A percentile compares a stretch with the other conserved stretches of the same genome.
These are phyloP conservation scores for Gaeumannomyces tritici DNA, from an alignment of 2,329 filamentous ascomycete genomes.

Conservation along the genomic window DNA sequence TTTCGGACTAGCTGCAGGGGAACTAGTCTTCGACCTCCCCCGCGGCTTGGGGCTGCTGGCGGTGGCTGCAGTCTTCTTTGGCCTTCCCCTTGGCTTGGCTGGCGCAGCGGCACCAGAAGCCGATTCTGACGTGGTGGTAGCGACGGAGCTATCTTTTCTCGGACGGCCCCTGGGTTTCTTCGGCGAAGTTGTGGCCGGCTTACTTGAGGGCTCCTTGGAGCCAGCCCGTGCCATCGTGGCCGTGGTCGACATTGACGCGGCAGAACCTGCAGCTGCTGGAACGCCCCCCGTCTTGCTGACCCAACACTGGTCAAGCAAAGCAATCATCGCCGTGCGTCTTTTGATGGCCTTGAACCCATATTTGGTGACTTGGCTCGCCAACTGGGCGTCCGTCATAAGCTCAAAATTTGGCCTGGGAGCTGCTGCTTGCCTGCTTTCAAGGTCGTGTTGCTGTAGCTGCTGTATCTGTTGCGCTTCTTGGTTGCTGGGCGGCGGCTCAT, in stretches of 20 bases:
- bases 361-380: slow-evolving; percentile 49
- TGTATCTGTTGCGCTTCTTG: slow-evolving; percentile 15
- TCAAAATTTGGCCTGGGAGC: slow-evolving; percentile 44
- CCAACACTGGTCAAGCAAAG: slow-evolving; percentile 63
- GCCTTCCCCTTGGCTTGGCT: slow-evolving; percentile 14
- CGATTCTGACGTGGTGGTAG: not conserved
- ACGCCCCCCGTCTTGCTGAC: slow-evolving; percentile 36
- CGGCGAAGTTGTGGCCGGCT: slow-evolving; percentile 12
- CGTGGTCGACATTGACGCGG: slow-evolving; percentile 11
- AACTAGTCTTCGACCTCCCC: slow-evolving; percentile 8
- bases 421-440: not conserved
- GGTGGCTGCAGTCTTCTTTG: slow-evolving; percentile 15
- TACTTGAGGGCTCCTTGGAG: slow-evolving; percentile 7
- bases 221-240: slow-evolving; percentile 5
- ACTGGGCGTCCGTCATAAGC: slow-evolving; percentile 50
- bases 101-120: slow-evolving; percentile 1
- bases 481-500: slow-evolving; percentile 21
- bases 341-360: slow-evolving; percentile 69
- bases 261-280: not conserved
- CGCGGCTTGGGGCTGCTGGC: not conserved
- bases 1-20: slow-evolving; percentile 4
- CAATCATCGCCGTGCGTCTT: slow-evolving; percentile 58
- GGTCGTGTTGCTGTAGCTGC: slow-evolving; percentile 2
- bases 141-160: slow-evolving; percentile 22
- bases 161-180: slow-evolving; percentile 30